These are phyloP conservation scores for Hyphopichia buzzinii DNA, from an alignment of 1,139 yeast species.

Conservation along the genomic window DNA sequence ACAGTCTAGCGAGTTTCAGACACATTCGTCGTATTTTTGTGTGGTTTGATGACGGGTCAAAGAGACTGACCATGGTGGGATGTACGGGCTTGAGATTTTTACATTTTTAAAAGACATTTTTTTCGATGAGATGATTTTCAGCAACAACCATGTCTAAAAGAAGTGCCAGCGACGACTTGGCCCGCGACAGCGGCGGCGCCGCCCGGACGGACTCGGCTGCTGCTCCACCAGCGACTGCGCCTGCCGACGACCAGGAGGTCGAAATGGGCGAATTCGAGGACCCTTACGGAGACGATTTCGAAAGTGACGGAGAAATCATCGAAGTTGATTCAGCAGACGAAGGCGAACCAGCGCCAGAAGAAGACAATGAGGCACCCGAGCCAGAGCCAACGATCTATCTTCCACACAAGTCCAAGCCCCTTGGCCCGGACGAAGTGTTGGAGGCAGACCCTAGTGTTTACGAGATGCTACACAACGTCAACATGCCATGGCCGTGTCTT, in stretches of 20 bases:
- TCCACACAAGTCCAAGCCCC: slow-evolving; percentile 84
- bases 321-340: slow-evolving; percentile 65
- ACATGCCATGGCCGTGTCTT: slow-evolving; percentile 96
- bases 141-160: slow-evolving; percentile 58
- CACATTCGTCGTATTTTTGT: too few relatives aligned
- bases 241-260: slow-evolving; percentile 38
- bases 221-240: slow-evolving; percentile 26
- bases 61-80: too few relatives aligned
- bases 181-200: slow-evolving; percentile 25
- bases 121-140: slow-evolving; percentile 1
- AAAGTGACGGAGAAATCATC: slow-evolving; percentile 87
- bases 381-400: slow-evolving; percentile 55
- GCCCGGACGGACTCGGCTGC: slow-evolving; percentile 27
- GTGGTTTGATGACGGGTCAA: too few relatives aligned
- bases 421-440: slow-evolving; percentile 93
- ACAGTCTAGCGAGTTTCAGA: too few relatives aligned
- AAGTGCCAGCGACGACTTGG: slow-evolving; percentile 40
- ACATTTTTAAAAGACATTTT: too few relatives aligned
- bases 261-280: slow-evolving; percentile 93
- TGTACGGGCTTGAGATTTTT: too few relatives aligned
- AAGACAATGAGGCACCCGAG: slow-evolving; percentile 42
- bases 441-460: slow-evolving; percentile 97
- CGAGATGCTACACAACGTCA: slow-evolving; percentile 93
- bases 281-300: slow-evolving; percentile 92
- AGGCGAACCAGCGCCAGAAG: slow-evolving; percentile 29